Base-by-base conservation (phyloP, 1,139 yeast genomes). In the Kodamaea arcana region DNA sequence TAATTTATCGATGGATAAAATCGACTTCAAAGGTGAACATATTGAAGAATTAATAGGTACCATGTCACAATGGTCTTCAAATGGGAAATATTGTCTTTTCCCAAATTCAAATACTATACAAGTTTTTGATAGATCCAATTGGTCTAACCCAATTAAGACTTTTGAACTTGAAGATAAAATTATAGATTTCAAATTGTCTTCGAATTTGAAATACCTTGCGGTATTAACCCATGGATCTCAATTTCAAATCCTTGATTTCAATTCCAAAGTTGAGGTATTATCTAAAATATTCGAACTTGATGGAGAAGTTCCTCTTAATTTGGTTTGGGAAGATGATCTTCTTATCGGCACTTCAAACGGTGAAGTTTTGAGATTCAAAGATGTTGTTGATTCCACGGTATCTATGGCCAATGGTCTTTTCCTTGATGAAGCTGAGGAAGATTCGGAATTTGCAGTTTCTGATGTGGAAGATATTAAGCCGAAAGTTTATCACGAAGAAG, bases 1-100 rank as follows among this genome's bases (percentile, higher is more conserved):
- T 10, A 50, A 62, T 39, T 51, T 63, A 4, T 65, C 74, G 1
- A 47, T 60, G 40, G 74, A 66, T 28, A 51, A 50, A 15, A 52
- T 72, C 10, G 75, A 52, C 35, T 64, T 35, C 51, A 54, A 50
- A 3, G 64, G 51, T 9, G 71, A 66, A 18, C 69, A 69, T 39
- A 55, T 54, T 11, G 65, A 64, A 16, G 78, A 74, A 41, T 52
- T 67, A 21, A 37, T 58, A 3, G 41, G 60, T 17, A 58, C 72
- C 13, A 54, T 47, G 26, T 46, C 68, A 7, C 49, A 48, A 33
- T 69, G 75, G 75, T 44, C 64, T 3, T 33, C 47, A 2, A 67
- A 72, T 36, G 94, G 94, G 10, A 73, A 74, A 34, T 57, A 60
- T 14, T 65, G 87, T 38, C 84, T 90, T 1, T 50, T 80, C 12